A percentile compares a stretch with the other conserved stretches of the same genome.
phyloP scores from a whole-genome alignment of 2,329 filamentous ascomycete species.

The Aureobasidium pullulans region DNA sequence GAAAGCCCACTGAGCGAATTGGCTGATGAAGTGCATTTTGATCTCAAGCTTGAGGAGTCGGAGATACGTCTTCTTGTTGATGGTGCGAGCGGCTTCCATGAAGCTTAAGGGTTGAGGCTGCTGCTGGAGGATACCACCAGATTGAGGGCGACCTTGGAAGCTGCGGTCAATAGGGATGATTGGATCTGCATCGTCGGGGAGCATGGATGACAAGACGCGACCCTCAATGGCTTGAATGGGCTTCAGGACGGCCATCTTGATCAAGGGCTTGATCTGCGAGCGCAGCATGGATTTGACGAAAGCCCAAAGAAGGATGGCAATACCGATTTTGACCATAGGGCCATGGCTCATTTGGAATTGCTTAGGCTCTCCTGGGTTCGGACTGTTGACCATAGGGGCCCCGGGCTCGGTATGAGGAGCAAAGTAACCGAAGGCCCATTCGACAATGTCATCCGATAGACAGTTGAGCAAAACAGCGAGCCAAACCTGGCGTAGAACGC shows the following conservation, averaged over 20 bases:
- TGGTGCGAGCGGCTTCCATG: not conserved
- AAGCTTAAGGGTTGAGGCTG: not conserved
- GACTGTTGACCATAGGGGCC: not conserved
- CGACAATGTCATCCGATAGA: not conserved
- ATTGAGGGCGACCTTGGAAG: slow-evolving; percentile 3
- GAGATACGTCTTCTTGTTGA: not conserved
- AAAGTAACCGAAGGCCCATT: not conserved
- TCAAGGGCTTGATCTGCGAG: not conserved
- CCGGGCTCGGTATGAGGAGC: not conserved
- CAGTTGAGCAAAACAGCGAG: not conserved
- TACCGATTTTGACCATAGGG: not conserved
- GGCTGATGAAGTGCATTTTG: not conserved
- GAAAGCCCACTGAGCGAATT: not conserved
- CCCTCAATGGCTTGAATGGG: not conserved
- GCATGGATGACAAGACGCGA: slow-evolving; percentile 13
- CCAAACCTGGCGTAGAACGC: slow-evolving; percentile 2
- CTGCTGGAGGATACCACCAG: not conserved
- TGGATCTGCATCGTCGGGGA: slow-evolving; percentile 13
- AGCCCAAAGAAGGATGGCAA: not conserved
- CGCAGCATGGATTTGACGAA: not conserved
- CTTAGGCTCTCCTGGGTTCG: not conserved
- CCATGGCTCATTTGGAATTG: not conserved
- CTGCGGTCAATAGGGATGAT: slow-evolving; percentile 15
- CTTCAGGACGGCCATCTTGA: not conserved
- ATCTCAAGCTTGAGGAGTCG: not conserved